A percentile compares a stretch with the other conserved stretches of the same genome.
Conservation (phyloP, 1,284 basidiomycete genomes). For the Irpex sp. region DNA sequence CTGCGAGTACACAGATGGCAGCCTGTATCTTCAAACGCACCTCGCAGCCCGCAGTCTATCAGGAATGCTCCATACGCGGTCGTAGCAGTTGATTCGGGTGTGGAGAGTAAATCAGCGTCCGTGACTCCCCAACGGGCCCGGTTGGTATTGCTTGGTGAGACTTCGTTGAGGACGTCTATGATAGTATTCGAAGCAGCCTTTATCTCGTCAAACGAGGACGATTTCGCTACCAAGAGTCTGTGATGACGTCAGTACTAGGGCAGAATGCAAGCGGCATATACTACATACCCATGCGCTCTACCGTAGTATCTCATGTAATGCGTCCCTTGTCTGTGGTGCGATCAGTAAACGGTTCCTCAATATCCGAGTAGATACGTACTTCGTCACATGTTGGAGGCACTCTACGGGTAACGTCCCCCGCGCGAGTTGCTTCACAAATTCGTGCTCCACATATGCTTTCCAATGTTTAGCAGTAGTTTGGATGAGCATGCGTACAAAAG, state of each 20-base stretch:
- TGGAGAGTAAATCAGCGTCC: slow-evolving; percentile 53
- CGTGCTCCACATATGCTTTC: slow-evolving; percentile 79
- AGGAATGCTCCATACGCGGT: slow-evolving; percentile 87
- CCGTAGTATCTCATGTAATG: slow-evolving; percentile 78
- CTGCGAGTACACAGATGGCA: background rate
- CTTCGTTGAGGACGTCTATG: slow-evolving; percentile 65
- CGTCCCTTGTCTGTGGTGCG: slow-evolving; percentile 62
- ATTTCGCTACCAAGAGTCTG: slow-evolving; percentile 79
- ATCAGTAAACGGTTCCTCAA: background rate
- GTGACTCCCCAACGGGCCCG: slow-evolving; percentile 71
- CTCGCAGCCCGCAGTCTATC: slow-evolving; percentile 72
- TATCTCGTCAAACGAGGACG: slow-evolving; percentile 63
- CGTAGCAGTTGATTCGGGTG: slow-evolving; percentile 67
- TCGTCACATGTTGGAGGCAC: slow-evolving; percentile 84
- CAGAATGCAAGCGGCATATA: background rate
- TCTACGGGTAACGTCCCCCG: slow-evolving; percentile 63
- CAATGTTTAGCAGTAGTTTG: slow-evolving; percentile 53
- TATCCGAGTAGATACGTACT: slow-evolving; percentile 36
- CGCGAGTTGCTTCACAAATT: slow-evolving; percentile 77
- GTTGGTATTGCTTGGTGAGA: slow-evolving; percentile 68
- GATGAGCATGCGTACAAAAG: slow-evolving; percentile 69
- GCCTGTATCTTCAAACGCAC: slow-evolving; percentile 28
- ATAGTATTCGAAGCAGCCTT: slow-evolving; percentile 65
- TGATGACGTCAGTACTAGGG: background rate
- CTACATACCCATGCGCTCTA: slow-evolving; percentile 60